These are phyloP conservation scores for Hypoxylon sp. DNA, from an alignment of 2,329 filamentous ascomycete species.

Conservation along the genomic window DNA sequence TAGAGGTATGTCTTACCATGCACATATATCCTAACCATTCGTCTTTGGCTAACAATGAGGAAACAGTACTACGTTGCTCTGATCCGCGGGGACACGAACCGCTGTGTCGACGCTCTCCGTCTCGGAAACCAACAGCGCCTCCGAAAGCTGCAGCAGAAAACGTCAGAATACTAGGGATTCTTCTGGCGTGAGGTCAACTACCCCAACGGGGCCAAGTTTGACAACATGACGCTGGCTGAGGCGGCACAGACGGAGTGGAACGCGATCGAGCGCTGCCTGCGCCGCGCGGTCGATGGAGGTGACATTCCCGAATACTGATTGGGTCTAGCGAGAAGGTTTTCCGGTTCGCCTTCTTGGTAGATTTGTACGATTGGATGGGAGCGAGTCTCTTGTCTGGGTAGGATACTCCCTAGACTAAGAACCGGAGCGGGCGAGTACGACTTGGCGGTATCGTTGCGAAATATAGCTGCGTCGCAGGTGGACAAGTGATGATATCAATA, in stretches of 20 bases:
- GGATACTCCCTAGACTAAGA: too few relatives aligned
- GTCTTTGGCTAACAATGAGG: conserved; percentile 29
- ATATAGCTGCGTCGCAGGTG: too few relatives aligned
- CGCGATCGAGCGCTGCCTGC: conserved; percentile 59
- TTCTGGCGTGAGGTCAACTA: conserved; percentile 59
- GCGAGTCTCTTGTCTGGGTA: too few relatives aligned
- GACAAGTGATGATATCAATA: too few relatives aligned
- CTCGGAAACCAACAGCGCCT: conserved; percentile 54
- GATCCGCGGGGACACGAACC: conserved; percentile 61
- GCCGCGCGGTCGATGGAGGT: conserved; percentile 41
- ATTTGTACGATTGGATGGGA: too few relatives aligned
- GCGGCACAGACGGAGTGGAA: conserved; percentile 57
- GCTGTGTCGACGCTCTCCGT: conserved; percentile 50
- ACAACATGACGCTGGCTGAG: conserved; percentile 58
- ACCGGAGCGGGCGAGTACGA: too few relatives aligned
- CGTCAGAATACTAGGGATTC: conserved; percentile 61
- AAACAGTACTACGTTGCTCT: conserved; percentile 64
- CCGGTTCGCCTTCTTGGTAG: too few relatives aligned
- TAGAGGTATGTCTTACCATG: conserved; percentile 57
- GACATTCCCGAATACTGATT: neutral
- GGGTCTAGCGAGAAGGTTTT: too few relatives aligned
- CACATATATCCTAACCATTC: neutral
- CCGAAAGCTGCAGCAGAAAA: conserved; percentile 45
- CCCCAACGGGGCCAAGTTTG: conserved; percentile 53
- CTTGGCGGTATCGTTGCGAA: too few relatives aligned